phyloP scores from a whole-genome alignment of 495 filamentous ascomycete genomes.

The Friedmanniomyces endolithicus region DNA sequence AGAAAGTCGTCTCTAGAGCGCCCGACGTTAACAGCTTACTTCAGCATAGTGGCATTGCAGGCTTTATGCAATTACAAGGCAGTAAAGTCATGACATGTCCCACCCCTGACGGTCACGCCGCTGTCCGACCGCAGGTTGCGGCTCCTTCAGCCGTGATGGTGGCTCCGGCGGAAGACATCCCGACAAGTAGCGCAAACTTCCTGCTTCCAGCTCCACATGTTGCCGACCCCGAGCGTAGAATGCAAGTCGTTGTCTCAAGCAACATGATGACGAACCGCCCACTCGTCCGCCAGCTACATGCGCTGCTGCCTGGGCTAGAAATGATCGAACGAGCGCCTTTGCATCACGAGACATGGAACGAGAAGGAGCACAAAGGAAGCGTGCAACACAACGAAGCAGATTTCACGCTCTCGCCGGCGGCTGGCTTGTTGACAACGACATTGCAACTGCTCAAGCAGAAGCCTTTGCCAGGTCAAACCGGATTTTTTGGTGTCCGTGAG shows the following conservation, averaged over 20 bases:
- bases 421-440: conserved; percentile 58
- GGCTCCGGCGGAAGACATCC: not conserved
- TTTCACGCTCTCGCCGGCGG: conserved; percentile 56
- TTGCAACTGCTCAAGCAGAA: conserved; percentile 63
- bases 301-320: conserved; percentile 38
- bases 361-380: not conserved
- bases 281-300: conserved; percentile 37
- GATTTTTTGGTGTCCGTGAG: conserved; percentile 40
- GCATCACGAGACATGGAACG: conserved; percentile 1
- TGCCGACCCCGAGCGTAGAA: conserved; percentile 16
- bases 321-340: conserved; percentile 50
- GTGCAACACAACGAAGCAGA: conserved; percentile 51
- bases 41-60: conserved; percentile 17
- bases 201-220: not conserved
- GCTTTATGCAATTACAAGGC: conserved; percentile 22
- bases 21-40: not conserved
- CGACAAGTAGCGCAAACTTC: not conserved
- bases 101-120: not conserved
- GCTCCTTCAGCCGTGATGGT: not conserved
- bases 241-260: conserved; percentile 39
- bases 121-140: not conserved
- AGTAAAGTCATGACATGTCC: not conserved
- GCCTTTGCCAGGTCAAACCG: conserved; percentile 47
- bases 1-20: not conserved
- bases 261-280: conserved; percentile 34